Conservation (phyloP, 345 rosid genomes). For the Reutealis trisperma region DNA sequence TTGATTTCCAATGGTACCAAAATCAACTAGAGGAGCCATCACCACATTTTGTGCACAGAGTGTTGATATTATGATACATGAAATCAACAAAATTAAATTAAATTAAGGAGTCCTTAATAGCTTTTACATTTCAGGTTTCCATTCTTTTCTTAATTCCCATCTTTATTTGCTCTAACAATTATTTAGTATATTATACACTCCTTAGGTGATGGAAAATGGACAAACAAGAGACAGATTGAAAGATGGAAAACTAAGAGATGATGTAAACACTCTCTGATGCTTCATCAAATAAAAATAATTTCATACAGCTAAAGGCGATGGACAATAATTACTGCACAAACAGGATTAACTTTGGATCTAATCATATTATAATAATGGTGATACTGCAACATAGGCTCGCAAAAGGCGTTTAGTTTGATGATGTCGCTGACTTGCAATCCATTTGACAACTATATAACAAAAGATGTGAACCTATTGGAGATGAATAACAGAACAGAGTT, state of each 20-base stretch:
- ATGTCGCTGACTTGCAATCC: background rate
- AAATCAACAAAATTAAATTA: background rate
- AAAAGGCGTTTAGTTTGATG: background rate
- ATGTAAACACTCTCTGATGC: background rate
- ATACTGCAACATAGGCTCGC: background rate
- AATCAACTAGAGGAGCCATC: conserved; percentile 12
- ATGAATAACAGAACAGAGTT: no score
- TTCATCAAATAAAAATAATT: background rate
- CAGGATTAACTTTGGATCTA: background rate
- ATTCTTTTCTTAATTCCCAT: background rate
- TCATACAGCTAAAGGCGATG: background rate
- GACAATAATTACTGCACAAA: background rate
- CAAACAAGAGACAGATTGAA: background rate
- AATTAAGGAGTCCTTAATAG: background rate
- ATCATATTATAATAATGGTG: background rate
- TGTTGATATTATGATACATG: conserved; percentile 3
- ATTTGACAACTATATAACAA: background rate
- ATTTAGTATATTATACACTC: background rate
- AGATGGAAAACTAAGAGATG: no score
- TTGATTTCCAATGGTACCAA: conserved; percentile 5
- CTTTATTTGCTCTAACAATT: background rate
- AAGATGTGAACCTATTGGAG: background rate
- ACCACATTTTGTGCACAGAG: conserved; percentile 3
- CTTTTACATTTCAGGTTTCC: background rate
- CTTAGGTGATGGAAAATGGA: background rate